A percentile compares a stretch with the other conserved stretches of the same genome.
These are phyloP conservation scores for Anthracocystis walkeri DNA, from an alignment of 1,284 basidiomycete genomes.

Conservation along the genomic window DNA sequence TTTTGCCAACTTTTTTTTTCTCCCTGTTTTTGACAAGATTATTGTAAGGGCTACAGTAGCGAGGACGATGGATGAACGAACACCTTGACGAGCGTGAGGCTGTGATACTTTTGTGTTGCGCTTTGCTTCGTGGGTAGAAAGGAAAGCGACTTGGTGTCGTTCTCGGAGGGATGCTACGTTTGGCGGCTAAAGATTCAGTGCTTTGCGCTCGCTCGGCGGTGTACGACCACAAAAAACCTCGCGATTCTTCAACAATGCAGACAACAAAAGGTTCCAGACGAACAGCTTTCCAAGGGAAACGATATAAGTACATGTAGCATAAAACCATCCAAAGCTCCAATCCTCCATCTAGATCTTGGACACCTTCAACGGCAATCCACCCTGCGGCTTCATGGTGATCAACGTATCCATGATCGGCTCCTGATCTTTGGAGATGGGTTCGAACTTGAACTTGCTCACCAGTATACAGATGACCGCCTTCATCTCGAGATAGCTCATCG, in stretches of 20 bases:
- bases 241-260: too few species aligned
- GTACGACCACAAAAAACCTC: too few species aligned
- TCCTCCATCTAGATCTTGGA: conserved; percentile 13
- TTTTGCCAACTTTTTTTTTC: conserved; percentile 11
- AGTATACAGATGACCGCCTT: conserved; percentile 54
- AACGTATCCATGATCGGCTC: conserved; percentile 42
- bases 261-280: too few species aligned
- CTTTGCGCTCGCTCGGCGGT: too few species aligned
- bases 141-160: too few species aligned
- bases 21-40: background rate
- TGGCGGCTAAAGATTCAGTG: too few species aligned
- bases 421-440: conserved; percentile 39
- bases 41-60: background rate
- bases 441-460: conserved; percentile 57
- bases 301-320: background rate
- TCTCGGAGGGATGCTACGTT: too few species aligned
- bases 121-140: too few species aligned
- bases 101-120: too few species aligned
- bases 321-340: background rate
- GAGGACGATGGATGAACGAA: background rate
- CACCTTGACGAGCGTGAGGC: too few species aligned
- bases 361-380: conserved; percentile 48
- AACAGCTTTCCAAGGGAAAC: background rate
- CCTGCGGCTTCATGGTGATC: conserved; percentile 61
- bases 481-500: conserved; percentile 60